Percentiles rank a stretch among this genome's conserved stretches.
phyloP scores from a whole-genome alignment of 257 asterid species.

The Nicotiana noctiflora region DNA sequence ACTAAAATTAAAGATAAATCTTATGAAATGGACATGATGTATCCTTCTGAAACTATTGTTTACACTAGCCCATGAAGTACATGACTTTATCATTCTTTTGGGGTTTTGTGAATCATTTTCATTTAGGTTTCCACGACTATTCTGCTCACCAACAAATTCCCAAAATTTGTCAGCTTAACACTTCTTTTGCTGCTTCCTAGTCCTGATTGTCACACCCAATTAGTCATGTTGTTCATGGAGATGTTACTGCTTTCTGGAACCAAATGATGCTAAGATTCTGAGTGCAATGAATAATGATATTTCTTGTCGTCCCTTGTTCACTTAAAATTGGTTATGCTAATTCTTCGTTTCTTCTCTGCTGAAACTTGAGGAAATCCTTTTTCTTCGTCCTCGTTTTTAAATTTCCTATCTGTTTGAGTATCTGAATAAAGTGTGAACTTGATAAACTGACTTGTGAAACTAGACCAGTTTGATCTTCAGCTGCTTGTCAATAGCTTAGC shows the following conservation, averaged over 20 bases:
- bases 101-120: neutral
- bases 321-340: neutral
- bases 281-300: neutral
- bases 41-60: neutral
- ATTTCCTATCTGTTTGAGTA: neutral
- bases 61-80: neutral
- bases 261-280: neutral
- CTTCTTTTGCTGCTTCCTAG: neutral
- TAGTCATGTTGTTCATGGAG: neutral
- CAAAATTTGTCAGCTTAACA: neutral
- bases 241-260: constrained; percentile 1
- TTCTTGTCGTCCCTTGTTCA: neutral
- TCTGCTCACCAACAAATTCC: constrained; percentile 3
- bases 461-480: neutral
- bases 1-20: neutral
- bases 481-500: neutral
- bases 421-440: neutral
- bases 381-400: neutral
- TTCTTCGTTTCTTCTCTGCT: neutral
- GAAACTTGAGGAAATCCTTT: neutral
- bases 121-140: neutral
- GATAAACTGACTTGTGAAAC: neutral
- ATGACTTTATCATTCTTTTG: neutral
- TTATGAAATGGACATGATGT: neutral
- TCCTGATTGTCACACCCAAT: neutral